These are phyloP conservation scores for Epichloe gansuensis DNA, from an alignment of 2,329 filamentous ascomycete species.

Conservation along the genomic window DNA sequence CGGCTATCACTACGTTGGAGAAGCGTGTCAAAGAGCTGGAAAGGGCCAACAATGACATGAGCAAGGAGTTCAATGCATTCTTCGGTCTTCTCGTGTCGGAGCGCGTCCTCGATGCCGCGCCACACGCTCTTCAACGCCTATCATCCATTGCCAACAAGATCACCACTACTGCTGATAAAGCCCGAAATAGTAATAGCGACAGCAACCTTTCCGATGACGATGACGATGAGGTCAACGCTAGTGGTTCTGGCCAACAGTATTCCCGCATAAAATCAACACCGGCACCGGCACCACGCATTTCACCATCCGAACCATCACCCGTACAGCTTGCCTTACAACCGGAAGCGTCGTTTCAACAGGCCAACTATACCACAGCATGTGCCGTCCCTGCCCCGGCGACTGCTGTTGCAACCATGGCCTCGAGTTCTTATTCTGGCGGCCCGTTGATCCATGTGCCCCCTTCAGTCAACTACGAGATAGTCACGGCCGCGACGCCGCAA, in stretches of 20 bases:
- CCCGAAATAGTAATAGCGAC: constrained; percentile 20
- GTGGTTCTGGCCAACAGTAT: neutral
- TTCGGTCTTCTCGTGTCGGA: constrained; percentile 47
- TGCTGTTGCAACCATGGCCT: neutral
- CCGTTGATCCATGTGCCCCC: constrained; percentile 7
- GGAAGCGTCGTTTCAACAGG: neutral
- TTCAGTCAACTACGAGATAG: constrained; percentile 30
- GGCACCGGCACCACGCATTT: neutral
- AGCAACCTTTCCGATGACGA: constrained; percentile 2
- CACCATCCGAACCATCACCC: neutral
- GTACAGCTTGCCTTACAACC: neutral
- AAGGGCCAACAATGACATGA: constrained; percentile 59
- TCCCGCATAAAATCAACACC: neutral
- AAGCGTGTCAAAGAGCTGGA: constrained; percentile 57
- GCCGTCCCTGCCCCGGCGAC: neutral
- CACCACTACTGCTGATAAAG: constrained; percentile 35
- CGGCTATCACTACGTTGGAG: constrained; percentile 61
- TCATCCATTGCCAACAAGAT: constrained; percentile 45
- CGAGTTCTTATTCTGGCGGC: neutral
- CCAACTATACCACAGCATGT: neutral
- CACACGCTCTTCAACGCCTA: constrained; percentile 45
- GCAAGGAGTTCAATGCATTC: constrained; percentile 53
- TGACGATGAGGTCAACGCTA: neutral
- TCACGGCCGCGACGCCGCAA: constrained; percentile 36
- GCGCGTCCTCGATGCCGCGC: constrained; percentile 43